These are phyloP conservation scores for Polytolypa hystricis DNA, from an alignment of 2,329 filamentous ascomycete species.

Conservation along the genomic window DNA sequence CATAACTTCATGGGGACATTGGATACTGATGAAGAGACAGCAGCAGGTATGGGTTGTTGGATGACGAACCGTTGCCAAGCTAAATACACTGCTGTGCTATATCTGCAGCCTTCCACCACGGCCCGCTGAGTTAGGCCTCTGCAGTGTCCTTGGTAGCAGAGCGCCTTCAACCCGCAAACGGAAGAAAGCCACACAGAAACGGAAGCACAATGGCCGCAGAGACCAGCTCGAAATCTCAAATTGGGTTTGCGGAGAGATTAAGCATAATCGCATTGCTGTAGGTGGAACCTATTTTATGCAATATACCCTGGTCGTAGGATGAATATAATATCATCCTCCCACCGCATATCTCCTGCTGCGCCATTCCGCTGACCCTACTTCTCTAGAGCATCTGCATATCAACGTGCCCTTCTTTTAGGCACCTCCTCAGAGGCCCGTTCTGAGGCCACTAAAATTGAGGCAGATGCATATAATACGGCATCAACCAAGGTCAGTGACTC, in stretches of 20 bases:
- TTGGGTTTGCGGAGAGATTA: slow-evolving; percentile 52
- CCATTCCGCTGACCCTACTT: neutral
- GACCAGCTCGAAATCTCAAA: slow-evolving; percentile 38
- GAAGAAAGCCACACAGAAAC: no score
- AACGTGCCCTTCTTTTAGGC: slow-evolving; percentile 33
- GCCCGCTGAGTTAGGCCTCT: no score
- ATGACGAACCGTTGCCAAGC: no score
- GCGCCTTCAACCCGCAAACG: no score
- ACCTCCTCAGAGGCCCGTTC: slow-evolving; percentile 39
- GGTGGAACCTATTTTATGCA: slow-evolving; percentile 22
- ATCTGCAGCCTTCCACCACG: no score
- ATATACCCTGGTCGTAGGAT: neutral
- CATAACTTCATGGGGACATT: no score
- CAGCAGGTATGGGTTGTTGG: no score
- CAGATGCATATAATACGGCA: slow-evolving; percentile 27
- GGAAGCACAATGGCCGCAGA: slow-evolving; percentile 23
- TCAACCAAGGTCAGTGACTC: slow-evolving; percentile 24
- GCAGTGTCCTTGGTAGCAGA: no score
- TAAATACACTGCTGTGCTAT: no score
- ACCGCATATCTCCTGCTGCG: no score
- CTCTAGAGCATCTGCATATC: slow-evolving; percentile 31
- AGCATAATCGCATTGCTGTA: slow-evolving; percentile 53
- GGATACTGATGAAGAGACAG: no score
- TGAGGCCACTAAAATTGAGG: slow-evolving; percentile 55
- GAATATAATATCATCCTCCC: no score